Base-by-base conservation (phyloP, 2,329 filamentous ascomycete species). In the Lizonia empirigonia region DNA sequence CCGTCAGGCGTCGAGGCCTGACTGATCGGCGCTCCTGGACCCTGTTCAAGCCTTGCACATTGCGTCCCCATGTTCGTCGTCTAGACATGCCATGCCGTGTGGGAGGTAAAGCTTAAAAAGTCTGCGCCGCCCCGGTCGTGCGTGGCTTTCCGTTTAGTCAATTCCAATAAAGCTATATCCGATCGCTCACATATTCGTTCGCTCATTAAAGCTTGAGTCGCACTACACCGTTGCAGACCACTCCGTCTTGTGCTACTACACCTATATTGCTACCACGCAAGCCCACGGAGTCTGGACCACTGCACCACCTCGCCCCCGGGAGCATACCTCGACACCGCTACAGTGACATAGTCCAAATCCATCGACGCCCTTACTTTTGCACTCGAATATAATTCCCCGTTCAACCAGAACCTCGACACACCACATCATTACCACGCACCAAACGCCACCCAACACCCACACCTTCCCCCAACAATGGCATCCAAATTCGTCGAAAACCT, bases 401-500 rank as follows among this genome's bases (percentile, higher is more conserved):
- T 52, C 32, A 4, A 27, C 20, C 37, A 45, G n/a, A 30, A 10
- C 15, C n/a, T 5, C 19, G 24, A 7, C 26, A 12, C 22, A 24
- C 36, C 18, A 15, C 22, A 34, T 18, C 18, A 10, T 37, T 16
- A 34, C 29, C 22, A 44, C 40, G 19, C n/a, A 30, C n/a, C 27
- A 30, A 30, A 32, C 33, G 16, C 24, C 15, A 39, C 15, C 24
- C 1, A 16, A 5, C 9, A 16, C 24, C 33, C 29, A 29, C 27
- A 19, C 16, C 26, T 34, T 19, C 23, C 15, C 20, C 39, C 52
- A 48, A 60, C 48, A 50, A 72, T 72, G 64, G 59, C 66, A 15
- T 74, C 71, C 22, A 72, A 73, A 40, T 74, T 74, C 40, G 69
- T 70, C 41, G 72, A 74, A 44, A 68, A 72, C 57, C 68, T 74